Percentiles rank a stretch among this genome's conserved stretches.
Evolutionary conservation across 1,139 yeast species (phyloP).

Genomic region (Kluyveromyces sp.): DNA sequence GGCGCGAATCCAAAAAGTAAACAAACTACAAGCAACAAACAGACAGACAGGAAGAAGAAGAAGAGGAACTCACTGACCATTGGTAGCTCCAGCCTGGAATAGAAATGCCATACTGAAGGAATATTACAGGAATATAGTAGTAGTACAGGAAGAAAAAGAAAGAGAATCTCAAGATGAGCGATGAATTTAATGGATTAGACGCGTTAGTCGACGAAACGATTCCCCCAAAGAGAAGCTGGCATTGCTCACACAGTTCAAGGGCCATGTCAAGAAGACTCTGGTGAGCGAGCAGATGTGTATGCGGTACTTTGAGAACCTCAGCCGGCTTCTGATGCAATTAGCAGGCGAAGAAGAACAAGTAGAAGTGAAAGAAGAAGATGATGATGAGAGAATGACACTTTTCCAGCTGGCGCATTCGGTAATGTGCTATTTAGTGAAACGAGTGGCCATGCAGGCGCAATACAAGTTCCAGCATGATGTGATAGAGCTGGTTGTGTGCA

Average conservation of each 20-base stretch:
- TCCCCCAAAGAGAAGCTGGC: conserved; percentile 32
- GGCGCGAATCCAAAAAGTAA: too few relatives aligned
- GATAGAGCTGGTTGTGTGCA: conserved; percentile 6
- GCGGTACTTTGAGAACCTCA: conserved; percentile 47
- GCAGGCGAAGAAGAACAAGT: background rate
- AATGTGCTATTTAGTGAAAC: conserved; percentile 64
- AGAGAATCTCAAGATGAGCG: background rate
- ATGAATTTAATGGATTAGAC: conserved; percentile 5
- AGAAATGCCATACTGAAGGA: too few relatives aligned
- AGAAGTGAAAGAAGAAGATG: background rate
- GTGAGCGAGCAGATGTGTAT: conserved; percentile 49
- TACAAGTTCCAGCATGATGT: conserved; percentile 37
- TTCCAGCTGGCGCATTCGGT: conserved; percentile 50
- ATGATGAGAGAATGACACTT: background rate
- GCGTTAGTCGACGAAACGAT: conserved; percentile 8
- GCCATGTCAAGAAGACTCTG: conserved; percentile 60
- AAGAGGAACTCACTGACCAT: too few relatives aligned
- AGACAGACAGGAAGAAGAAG: too few relatives aligned
- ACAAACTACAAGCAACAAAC: too few relatives aligned
- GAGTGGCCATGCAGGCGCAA: conserved; percentile 69
- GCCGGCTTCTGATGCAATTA: conserved; percentile 21
- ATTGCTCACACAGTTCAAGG: conserved; percentile 46
- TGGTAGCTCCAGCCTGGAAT: too few relatives aligned
- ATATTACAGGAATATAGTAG: too few relatives aligned
- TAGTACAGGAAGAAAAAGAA: background rate